A percentile compares a stretch with the other conserved stretches of the same genome.
Conservation (phyloP, 257 asterid genomes). For the Gardenia jasminoides region DNA sequence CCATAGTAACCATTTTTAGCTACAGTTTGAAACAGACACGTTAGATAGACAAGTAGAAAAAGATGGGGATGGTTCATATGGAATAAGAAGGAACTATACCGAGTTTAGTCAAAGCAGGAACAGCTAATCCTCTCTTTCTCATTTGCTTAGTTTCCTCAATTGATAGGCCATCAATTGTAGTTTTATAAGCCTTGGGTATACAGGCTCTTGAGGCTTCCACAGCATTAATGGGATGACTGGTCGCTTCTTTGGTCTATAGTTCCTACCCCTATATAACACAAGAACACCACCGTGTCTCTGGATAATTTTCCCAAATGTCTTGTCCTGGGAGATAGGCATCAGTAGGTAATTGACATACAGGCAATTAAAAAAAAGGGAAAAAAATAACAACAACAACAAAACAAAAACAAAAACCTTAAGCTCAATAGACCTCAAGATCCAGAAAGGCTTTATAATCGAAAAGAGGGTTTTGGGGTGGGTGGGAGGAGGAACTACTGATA, state of each 20-base stretch:
- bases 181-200: slow-evolving; percentile 84
- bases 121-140: slow-evolving; percentile 70
- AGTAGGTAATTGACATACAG: slow-evolving; percentile 1
- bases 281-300: slow-evolving; percentile 68
- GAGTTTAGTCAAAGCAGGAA: slow-evolving; percentile 72
- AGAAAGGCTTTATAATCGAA: background rate
- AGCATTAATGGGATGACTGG: slow-evolving; percentile 79
- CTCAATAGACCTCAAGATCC: background rate
- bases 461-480: no score
- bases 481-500: background rate
- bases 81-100: slow-evolving; percentile 41
- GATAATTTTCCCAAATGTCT: slow-evolving; percentile 80
- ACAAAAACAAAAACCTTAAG: no score
- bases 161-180: slow-evolving; percentile 81
- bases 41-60: slow-evolving; percentile 7
- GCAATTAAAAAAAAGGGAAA: background rate
- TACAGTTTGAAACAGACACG: slow-evolving; percentile 30
- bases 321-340: slow-evolving; percentile 53
- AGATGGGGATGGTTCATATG: background rate
- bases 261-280: slow-evolving; percentile 76
- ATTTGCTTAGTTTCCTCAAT: slow-evolving; percentile 83
- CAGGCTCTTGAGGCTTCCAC: slow-evolving; percentile 98
- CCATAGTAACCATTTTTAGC: slow-evolving; percentile 94
- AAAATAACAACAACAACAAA: no score
- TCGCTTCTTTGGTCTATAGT: slow-evolving; percentile 54